A percentile compares a stretch with the other conserved stretches of the same genome.
phyloP scores from a whole-genome alignment of 768 basidiomycete species.

The Coprinopsis marcescibilis region DNA sequence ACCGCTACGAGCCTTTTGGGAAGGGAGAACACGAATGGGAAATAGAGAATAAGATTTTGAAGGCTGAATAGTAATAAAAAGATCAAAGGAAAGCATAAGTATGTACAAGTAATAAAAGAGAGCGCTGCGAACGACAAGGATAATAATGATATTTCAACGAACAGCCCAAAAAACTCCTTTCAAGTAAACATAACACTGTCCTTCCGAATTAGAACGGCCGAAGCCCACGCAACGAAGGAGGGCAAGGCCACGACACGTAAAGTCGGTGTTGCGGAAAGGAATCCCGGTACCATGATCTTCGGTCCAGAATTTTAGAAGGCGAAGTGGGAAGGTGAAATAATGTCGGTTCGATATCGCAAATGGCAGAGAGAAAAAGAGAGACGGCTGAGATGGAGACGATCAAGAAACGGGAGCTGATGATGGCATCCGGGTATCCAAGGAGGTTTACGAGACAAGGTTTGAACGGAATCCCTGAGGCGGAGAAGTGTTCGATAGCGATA shows the following conservation, averaged over 20 bases:
- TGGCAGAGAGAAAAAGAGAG: constrained; percentile 16
- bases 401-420: constrained; percentile 12
- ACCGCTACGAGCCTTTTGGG: constrained; percentile 8
- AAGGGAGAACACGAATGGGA: constrained; percentile 19
- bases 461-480: no score
- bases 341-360: constrained; percentile 23
- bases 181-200: constrained; percentile 4
- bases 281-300: constrained; percentile 41
- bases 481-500: no score
- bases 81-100: constrained; percentile 27
- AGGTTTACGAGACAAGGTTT: no score
- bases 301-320: constrained; percentile 30
- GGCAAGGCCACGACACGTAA: constrained; percentile 11
- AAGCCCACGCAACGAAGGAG: constrained; percentile 8
- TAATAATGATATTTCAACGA: constrained; percentile 53
- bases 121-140: constrained; percentile 23
- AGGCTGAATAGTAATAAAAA: constrained; percentile 26
- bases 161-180: constrained; percentile 54
- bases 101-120: constrained; percentile 24
- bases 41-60: constrained; percentile 15
- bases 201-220: constrained; percentile 42
- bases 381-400: constrained; percentile 17
- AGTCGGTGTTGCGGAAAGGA: constrained; percentile 16
- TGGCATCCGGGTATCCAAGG: constrained; percentile 26
- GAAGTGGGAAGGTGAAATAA: constrained; percentile 25